These are phyloP conservation scores for Talaromyces borbonicus DNA, from an alignment of 495 filamentous ascomycete species.

Conservation along the genomic window DNA sequence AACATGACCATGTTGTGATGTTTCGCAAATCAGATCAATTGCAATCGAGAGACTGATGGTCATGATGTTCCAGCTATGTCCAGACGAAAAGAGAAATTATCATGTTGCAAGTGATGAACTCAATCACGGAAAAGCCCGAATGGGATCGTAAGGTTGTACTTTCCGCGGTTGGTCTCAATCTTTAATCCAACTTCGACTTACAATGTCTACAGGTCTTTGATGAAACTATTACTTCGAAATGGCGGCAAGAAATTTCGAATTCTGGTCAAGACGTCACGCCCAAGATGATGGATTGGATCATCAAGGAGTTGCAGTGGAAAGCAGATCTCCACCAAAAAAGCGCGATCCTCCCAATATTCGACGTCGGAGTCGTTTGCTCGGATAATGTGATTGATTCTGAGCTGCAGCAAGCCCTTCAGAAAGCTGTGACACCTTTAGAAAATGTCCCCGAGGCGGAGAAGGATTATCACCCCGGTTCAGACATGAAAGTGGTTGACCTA, in stretches of 20 bases:
- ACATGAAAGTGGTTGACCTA: constrained; percentile 46
- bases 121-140: constrained; percentile 36
- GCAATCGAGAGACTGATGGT: background rate
- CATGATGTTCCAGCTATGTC: background rate
- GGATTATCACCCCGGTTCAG: constrained; percentile 50
- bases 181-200: background rate
- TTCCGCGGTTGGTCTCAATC: too few relatives aligned
- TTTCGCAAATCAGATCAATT: too few relatives aligned
- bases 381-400: constrained; percentile 22
- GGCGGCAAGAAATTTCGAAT: constrained; percentile 24
- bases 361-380: constrained; percentile 27
- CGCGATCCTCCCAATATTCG: constrained; percentile 21
- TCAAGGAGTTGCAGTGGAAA: constrained; percentile 42
- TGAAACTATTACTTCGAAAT: constrained; percentile 26
- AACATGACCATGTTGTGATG: too few relatives aligned
- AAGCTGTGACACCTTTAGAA: constrained; percentile 28
- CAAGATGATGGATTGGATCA: constrained; percentile 42
- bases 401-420: constrained; percentile 15
- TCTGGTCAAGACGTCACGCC: constrained; percentile 23
- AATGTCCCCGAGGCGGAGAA: constrained; percentile 33
- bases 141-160: constrained; percentile 43
- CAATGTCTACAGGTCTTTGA: constrained; percentile 27
- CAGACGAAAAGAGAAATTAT: constrained; percentile 24
- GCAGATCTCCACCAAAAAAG: constrained; percentile 18
- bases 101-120: constrained; percentile 31